Evolutionary conservation across 208 protist genomes (phyloP).

Genomic region (Trypanosoma cruzi): DNA sequence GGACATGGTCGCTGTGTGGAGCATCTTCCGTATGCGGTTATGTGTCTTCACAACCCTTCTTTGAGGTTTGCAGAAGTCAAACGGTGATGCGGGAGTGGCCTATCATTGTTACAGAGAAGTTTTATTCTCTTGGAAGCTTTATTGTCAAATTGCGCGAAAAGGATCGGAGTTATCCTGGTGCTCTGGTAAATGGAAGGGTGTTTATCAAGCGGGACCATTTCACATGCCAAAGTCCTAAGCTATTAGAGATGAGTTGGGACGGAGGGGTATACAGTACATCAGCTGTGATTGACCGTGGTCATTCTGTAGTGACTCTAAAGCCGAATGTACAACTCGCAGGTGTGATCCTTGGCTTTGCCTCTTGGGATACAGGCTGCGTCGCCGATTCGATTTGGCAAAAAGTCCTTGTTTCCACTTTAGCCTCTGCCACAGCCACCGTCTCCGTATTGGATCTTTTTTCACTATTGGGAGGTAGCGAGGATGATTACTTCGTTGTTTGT

Average conservation of each 20-base stretch:
- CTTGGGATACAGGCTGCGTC: constrained; percentile 42
- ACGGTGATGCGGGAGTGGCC: not conserved
- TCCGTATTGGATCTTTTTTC: constrained; percentile 45
- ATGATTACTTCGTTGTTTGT: constrained; percentile 54
- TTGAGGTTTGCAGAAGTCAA: constrained; percentile 4
- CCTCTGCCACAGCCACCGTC: constrained; percentile 4
- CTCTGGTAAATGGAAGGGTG: constrained; percentile 1
- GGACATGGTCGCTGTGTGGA: constrained; percentile 14
- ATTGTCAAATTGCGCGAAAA: constrained; percentile 11
- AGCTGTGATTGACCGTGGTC: constrained; percentile 41
- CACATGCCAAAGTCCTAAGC: not conserved
- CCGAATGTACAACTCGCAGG: constrained; percentile 32
- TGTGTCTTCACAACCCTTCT: constrained; percentile 2
- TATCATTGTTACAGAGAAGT: constrained; percentile 8
- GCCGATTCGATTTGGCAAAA: constrained; percentile 7
- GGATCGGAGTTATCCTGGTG: not conserved
- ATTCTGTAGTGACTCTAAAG: constrained; percentile 38
- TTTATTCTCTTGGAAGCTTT: constrained; percentile 6
- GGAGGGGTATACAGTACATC: constrained; percentile 2
- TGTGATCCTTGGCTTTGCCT: constrained; percentile 45
- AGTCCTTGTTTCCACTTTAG: constrained; percentile 27
- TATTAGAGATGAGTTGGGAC: constrained; percentile 6
- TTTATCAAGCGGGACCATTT: constrained; percentile 6
- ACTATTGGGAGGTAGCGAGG: constrained; percentile 30
- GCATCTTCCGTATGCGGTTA: constrained; percentile 17